Base-by-base conservation (phyloP, 169 alveolate genomes). In the Blepharisma undulans region DNA sequence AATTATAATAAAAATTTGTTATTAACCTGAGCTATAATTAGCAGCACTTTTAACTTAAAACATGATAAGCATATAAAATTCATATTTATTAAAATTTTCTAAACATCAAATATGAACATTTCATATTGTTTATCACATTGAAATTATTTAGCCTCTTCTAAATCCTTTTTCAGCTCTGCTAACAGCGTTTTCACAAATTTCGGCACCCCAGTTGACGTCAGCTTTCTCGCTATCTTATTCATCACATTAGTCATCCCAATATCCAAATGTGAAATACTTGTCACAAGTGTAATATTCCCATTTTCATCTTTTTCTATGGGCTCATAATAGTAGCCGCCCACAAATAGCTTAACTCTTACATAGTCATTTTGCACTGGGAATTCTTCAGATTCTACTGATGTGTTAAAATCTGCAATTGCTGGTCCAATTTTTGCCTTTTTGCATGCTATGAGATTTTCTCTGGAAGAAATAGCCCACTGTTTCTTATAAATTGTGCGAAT, bases 331-430 rank as follows among this genome's bases (percentile, higher is more conserved):
- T 29, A 32, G 16, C 87, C 87, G 12, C 71, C 87, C 29, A 33
- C 61, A 33, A 25, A 33, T 21, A 79, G 14, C 7, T 27, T 33
- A 12, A 79, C 87, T 32, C 87, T 27, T 22, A 79, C 87, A 33
- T 29, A n/a, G 61, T 79, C 61, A 25, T 22, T n/a, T 22, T 79
- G 29, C 25, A 30, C 61, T n/a, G 87, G 87, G 87, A 29, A 4
- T 32, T 79, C 61, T 79, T 79, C 87, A 30, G 71, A 25, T 79
- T 79, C 87, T 29, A 79, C 87, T 30, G 72, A 30, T 16, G 61
- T 29, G 30, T 4, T 30, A 27, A 79, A 27, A 33, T 79, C 87
- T 32, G 61, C 61, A 16, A 79, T n/a, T 4, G 29, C 61, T 27
- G 18, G 19, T 22, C 34, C 34, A n/a, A 30, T 30, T 33, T 79